These are phyloP conservation scores for Craterostigma plantagineum DNA, from an alignment of 257 asterid genomes.

Conservation along the genomic window DNA sequence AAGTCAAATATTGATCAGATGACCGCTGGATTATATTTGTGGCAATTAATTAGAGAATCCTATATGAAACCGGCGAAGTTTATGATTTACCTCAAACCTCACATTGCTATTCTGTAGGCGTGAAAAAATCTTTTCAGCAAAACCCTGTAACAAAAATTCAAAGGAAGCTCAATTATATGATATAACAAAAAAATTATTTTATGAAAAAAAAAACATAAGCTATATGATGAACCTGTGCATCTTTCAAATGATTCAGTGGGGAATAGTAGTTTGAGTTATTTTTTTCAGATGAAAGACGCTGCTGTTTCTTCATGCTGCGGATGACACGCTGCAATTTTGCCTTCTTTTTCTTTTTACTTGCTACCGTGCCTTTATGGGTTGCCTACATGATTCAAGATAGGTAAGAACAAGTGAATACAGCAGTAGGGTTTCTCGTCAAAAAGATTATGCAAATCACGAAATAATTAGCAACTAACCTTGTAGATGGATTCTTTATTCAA, in stretches of 20 bases:
- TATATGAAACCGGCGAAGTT: conserved; percentile 7
- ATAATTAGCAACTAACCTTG: conserved; percentile 43
- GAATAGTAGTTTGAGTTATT: conserved; percentile 41
- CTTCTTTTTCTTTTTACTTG: conserved; percentile 97
- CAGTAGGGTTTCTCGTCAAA: not conserved
- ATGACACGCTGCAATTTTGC: conserved; percentile 80
- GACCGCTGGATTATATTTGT: conserved; percentile 1
- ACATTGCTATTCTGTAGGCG: conserved; percentile 45
- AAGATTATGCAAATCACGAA: conserved; percentile 3
- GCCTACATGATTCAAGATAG: conserved; percentile 30
- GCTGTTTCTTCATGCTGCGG: conserved; percentile 94
- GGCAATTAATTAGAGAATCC: not conserved
- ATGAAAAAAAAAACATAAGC: conserved; percentile 5
- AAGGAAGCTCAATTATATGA: conserved; percentile 3
- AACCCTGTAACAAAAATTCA: conserved; percentile 38
- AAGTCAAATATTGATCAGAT: not conserved
- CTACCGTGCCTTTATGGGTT: conserved; percentile 64
- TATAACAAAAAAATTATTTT: not conserved
- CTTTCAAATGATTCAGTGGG: conserved; percentile 86
- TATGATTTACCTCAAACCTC: conserved; percentile 56
- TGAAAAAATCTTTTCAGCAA: conserved; percentile 79
- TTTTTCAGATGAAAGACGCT: conserved; percentile 50
- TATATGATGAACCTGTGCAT: conserved; percentile 52
- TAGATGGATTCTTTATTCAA: conserved; percentile 67
- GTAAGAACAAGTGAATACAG: not conserved